Percentiles rank a stretch among this genome's conserved stretches.
Conservation (phyloP, 2,329 filamentous ascomycete genomes). For the Nemania serpens region DNA sequence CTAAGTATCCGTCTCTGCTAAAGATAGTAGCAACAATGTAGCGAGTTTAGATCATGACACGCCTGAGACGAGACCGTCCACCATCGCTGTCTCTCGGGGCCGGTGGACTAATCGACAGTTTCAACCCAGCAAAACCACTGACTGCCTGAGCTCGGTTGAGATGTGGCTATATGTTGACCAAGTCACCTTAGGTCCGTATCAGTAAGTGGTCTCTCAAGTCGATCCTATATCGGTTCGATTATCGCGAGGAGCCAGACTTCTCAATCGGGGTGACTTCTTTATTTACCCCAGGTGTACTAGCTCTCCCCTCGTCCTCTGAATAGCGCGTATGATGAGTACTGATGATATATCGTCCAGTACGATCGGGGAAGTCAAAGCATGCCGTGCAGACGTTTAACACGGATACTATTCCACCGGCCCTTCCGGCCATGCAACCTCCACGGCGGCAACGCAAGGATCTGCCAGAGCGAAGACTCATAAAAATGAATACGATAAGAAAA, state of each 20-base stretch:
- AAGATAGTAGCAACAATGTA: not conserved
- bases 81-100: slow-evolving; percentile 17
- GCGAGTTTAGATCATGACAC: not conserved
- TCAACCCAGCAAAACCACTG: not conserved
- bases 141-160: slow-evolving; percentile 6
- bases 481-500: not conserved
- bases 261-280: not conserved
- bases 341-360: not conserved
- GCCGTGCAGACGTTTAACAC: not conserved
- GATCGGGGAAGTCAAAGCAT: slow-evolving; percentile 6
- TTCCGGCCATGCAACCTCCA: not conserved
- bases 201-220: too few relatives aligned
- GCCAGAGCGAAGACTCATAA: not conserved
- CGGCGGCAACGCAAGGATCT: slow-evolving; percentile 15
- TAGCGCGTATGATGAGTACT: not conserved
- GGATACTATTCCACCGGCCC: too few relatives aligned
- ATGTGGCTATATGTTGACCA: slow-evolving; percentile 19
- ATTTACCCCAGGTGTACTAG: not conserved
- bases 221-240: too few relatives aligned
- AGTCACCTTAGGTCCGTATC: slow-evolving; percentile 11
- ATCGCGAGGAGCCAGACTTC: not conserved
- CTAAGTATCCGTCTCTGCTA: not conserved
- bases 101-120: slow-evolving; percentile 15
- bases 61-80: not conserved
- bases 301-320: not conserved